Percentiles rank a stretch among this genome's conserved stretches.
These are phyloP conservation scores for Nemania diffusa DNA, from an alignment of 2,329 filamentous ascomycete genomes.

Conservation along the genomic window DNA sequence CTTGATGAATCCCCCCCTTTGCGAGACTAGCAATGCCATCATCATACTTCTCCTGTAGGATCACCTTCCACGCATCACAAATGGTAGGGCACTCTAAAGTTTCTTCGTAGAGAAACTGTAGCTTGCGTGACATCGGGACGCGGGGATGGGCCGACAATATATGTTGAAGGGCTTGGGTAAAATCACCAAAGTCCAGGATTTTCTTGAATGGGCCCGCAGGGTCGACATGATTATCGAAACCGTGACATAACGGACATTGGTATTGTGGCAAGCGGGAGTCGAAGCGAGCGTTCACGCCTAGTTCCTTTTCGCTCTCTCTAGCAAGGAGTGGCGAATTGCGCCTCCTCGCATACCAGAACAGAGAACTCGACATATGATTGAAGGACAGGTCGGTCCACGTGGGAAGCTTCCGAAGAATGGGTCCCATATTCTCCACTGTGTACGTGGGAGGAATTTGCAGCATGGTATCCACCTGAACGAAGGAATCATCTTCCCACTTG, in stretches of 20 bases:
- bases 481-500: constrained; percentile 8
- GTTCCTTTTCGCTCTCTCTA: neutral
- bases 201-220: neutral
- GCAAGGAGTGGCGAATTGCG: constrained; percentile 9
- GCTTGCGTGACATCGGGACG: constrained; percentile 10
- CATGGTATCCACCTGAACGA: constrained; percentile 10
- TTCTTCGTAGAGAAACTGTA: constrained; percentile 24
- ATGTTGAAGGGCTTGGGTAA: constrained; percentile 17
- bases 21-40: constrained; percentile 5
- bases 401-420: constrained; percentile 14
- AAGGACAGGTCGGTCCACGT: constrained; percentile 11
- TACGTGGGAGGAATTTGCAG: constrained; percentile 18
- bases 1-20: constrained; percentile 18
- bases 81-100: constrained; percentile 1
- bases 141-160: constrained; percentile 4
- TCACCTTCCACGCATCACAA: constrained; percentile 15
- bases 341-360: constrained; percentile 31
- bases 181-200: neutral
- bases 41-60: constrained; percentile 14
- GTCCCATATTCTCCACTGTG: constrained; percentile 5
- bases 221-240: constrained; percentile 22
- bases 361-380: constrained; percentile 9
- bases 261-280: constrained; percentile 14
- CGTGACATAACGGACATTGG: constrained; percentile 27
- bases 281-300: neutral